phyloP scores from a whole-genome alignment of 176 grass and related monocot species.

The Oryza nivara region DNA sequence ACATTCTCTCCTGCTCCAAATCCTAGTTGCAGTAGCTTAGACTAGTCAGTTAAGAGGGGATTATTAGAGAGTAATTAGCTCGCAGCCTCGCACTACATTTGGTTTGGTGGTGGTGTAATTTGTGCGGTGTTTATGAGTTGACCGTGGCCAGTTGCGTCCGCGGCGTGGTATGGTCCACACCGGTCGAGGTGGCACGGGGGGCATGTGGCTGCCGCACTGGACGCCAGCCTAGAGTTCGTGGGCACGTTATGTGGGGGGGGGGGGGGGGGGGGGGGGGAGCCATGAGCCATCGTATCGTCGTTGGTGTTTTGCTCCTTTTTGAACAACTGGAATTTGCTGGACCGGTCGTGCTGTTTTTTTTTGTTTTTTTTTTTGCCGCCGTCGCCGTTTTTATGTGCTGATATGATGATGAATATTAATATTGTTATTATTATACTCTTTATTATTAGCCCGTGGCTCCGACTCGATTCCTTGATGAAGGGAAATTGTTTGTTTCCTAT shows the following conservation, averaged over 20 bases:
- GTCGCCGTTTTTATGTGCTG: neutral
- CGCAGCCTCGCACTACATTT: neutral
- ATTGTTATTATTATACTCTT: no score
- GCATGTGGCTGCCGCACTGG: slow-evolving; percentile 49
- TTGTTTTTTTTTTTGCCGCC: neutral
- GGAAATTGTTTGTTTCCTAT: neutral
- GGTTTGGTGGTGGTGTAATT: neutral
- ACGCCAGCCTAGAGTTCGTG: slow-evolving; percentile 48
- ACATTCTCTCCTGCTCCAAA: neutral
- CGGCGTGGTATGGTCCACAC: slow-evolving; percentile 20
- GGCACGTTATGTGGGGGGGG: slow-evolving; percentile 25
- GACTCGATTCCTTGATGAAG: neutral
- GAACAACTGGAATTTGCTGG: slow-evolving; percentile 37
- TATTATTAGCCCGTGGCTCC: neutral
- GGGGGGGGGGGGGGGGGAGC: no score
- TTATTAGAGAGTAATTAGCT: neutral
- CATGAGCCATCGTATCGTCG: neutral
- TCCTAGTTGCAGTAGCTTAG: neutral
- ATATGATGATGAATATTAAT: neutral
- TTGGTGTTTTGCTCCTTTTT: neutral
- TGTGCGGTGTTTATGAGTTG: slow-evolving; percentile 49
- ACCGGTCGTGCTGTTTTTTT: neutral
- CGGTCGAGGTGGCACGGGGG: slow-evolving; percentile 7
- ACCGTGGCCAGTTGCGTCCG: neutral
- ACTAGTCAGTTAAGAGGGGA: neutral